Conservation (phyloP, 441 rosid species). For the Pelargonium cotyledonis region DNA sequence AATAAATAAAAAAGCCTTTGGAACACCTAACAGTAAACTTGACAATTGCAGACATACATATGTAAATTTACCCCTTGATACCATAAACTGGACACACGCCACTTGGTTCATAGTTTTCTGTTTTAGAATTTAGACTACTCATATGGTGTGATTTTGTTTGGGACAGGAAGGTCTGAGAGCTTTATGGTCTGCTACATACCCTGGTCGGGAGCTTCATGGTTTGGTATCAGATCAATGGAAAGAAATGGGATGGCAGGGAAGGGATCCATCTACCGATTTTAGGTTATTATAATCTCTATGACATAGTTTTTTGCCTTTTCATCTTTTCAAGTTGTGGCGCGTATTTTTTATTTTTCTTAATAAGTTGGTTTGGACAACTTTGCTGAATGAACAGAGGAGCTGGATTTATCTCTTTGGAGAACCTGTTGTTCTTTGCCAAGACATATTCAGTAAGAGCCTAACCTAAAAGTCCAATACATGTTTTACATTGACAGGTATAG, state of each 20-base stretch:
- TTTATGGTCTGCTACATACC: slow-evolving; percentile 71
- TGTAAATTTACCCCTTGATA: no score
- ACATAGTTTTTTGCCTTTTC: background rate
- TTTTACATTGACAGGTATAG: background rate
- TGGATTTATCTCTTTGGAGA: slow-evolving; percentile 88
- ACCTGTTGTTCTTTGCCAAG: slow-evolving; percentile 79
- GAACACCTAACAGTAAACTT: no score
- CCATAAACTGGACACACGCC: background rate
- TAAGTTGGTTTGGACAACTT: background rate
- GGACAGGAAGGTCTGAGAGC: slow-evolving; percentile 71
- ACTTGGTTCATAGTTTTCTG: background rate
- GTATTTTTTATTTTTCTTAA: slow-evolving; percentile 5
- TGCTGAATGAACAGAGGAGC: slow-evolving; percentile 56
- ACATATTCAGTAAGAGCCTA: slow-evolving; percentile 54
- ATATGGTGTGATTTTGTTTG: background rate
- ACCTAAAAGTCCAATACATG: slow-evolving; percentile 1
- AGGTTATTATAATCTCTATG: slow-evolving; percentile 32
- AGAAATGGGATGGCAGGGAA: slow-evolving; percentile 97
- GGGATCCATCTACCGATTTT: slow-evolving; percentile 92
- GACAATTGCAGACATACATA: no score
- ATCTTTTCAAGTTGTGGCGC: background rate
- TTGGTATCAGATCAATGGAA: slow-evolving; percentile 88
- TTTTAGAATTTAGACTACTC: background rate
- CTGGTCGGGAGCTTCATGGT: slow-evolving; percentile 57
- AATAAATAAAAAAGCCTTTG: no score